Conservation (phyloP, 163 green algal genomes). For the Volvox carteri region DNA sequence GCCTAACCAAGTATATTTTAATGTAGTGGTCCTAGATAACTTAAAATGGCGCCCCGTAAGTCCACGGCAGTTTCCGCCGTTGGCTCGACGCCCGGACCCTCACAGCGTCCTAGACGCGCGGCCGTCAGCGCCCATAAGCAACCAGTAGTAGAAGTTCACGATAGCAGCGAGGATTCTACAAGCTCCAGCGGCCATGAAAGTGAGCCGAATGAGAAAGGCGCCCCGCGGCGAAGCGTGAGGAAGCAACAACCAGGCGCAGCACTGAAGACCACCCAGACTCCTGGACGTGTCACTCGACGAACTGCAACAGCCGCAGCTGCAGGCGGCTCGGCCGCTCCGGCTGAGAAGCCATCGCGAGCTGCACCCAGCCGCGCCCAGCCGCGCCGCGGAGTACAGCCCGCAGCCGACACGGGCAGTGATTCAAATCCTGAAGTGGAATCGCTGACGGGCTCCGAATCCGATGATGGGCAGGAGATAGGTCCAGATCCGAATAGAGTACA, state of each 20-base stretch:
- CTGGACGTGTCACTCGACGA: too few relatives aligned
- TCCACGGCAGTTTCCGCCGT: background rate
- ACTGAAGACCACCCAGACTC: too few relatives aligned
- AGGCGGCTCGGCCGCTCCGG: background rate
- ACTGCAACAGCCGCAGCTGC: too few relatives aligned
- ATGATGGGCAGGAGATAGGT: background rate
- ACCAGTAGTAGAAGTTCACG: background rate
- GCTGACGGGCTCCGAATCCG: background rate
- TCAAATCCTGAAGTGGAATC: background rate
- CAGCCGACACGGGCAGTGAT: background rate
- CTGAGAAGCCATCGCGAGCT: background rate
- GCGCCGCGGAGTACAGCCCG: background rate
- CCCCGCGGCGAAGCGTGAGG: too few relatives aligned
- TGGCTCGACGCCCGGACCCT: background rate
- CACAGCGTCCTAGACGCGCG: constrained; percentile 13
- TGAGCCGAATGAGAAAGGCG: too few relatives aligned
- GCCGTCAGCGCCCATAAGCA: background rate
- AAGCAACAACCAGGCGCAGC: too few relatives aligned
- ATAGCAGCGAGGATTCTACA: background rate
- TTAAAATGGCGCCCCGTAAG: constrained; percentile 26
- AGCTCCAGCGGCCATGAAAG: background rate
- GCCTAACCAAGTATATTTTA: too few relatives aligned
- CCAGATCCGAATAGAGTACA: background rate
- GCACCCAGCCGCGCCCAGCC: background rate
- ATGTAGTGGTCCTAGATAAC: background rate